A percentile compares a stretch with the other conserved stretches of the same genome.
These are phyloP conservation scores for Rhizopogon roseolus DNA, from an alignment of 768 basidiomycete genomes.

Conservation along the genomic window DNA sequence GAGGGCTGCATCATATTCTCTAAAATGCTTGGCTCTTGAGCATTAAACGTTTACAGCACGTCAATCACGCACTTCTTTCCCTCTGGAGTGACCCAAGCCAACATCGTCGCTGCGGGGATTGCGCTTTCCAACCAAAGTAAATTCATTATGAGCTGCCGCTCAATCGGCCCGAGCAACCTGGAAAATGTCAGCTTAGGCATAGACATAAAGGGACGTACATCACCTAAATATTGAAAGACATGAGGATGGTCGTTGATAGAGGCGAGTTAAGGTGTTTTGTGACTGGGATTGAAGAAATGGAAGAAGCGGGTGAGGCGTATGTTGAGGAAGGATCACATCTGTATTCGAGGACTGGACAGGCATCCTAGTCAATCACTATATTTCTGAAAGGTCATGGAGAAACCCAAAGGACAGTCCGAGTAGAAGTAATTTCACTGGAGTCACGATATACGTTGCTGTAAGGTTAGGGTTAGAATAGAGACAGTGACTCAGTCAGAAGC, in stretches of 20 bases:
- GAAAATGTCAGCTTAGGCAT: constrained; percentile 3
- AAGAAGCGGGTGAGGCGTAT: constrained; percentile 58
- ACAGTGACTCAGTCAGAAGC: no score
- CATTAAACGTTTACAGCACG: neutral
- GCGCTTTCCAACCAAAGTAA: constrained; percentile 83
- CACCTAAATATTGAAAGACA: constrained; percentile 89
- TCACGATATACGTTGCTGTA: neutral
- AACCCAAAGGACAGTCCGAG: neutral
- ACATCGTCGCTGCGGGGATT: constrained; percentile 62
- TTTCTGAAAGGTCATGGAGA: neutral
- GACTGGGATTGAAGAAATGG: constrained; percentile 81
- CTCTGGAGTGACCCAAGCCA: constrained; percentile 72
- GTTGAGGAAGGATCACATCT: constrained; percentile 13
- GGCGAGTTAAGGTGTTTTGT: constrained; percentile 66
- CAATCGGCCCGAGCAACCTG: constrained; percentile 72
- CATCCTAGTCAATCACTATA: neutral
- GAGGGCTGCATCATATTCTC: constrained; percentile 69
- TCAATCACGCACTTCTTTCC: constrained; percentile 53
- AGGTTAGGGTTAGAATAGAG: neutral
- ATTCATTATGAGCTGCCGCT: constrained; percentile 85
- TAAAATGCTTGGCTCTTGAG: constrained; percentile 22
- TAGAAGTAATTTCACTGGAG: no score
- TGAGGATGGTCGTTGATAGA: constrained; percentile 84
- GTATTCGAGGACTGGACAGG: neutral
- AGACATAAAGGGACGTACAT: neutral